Evolutionary conservation across 306 rosid species (phyloP), one percentile per base, ranked within the genome.

Genomic region (Medicago ruthenica): DNA sequence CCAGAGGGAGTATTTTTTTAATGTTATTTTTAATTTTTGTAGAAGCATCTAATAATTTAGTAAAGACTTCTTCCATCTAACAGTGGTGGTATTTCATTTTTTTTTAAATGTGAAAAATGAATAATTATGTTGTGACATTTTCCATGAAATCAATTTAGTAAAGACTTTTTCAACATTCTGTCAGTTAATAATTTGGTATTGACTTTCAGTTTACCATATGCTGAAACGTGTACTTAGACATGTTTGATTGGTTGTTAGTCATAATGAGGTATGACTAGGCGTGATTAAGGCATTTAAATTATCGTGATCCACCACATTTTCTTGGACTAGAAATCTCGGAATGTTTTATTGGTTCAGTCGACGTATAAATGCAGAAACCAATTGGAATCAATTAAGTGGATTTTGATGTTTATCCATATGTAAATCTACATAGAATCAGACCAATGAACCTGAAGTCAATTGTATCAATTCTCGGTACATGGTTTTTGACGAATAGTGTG

Each of bases 191-290:
- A 27, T 60, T 36, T 47, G 57, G 12, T 16, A 53, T 75, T 80
- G 47, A 57, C 63, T 45, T 17, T 51, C 55, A 66, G 79, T 67
- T 45, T 21, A 73, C 73, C 53, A 21, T 48, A 27, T 20, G 72
- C 27, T 16, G 76, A 67, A 68, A 75, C 40, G 68, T 39, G 50
- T 21, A n/a, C 70, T 70, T 27, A 17, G 15, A 60, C 22, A 59
- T 16, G 66, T 50, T 60, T 69, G 53, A 54, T 54, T 62, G 63
- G 63, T 64, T 37, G 70, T 64, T 57, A 57, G 27, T 57, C 15
- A 54, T 55, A 55, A 51, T 7, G 20, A 50, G 27, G 31, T 9
- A 18, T 54, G 61, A 55, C 61, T 55, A 18, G 31, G 61, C 7
- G 8, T 21, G 63, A 57, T 22, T 57, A 57, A 1, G 36, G 36